Evolutionary conservation across 78 protist genomes (phyloP), one percentile per base, ranked within the genome.

Genomic region (Emiliania huxleyi): DNA sequence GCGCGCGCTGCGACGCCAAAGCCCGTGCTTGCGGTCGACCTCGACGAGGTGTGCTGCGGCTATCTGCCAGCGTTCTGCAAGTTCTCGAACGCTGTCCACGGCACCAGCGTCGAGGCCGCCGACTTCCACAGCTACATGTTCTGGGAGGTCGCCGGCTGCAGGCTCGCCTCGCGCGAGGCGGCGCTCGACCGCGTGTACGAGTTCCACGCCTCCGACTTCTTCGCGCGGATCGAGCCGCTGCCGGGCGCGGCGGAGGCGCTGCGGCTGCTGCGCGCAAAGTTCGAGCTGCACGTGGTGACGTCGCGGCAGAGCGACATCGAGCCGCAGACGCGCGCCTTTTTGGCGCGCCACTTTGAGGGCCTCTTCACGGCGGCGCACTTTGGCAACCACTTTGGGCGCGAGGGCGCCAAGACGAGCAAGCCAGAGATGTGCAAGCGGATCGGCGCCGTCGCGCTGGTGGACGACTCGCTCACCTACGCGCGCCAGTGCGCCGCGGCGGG

Each of bases 211-310:
- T 25, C 42, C 22, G 18, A 83, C 6, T 26, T 18, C 25, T 83
- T 83, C 19, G 69, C 5, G 33, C 46, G 19, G 26, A 83, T 83
- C 35, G 45, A 83, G 52, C 46, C 52, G 29, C 5, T 83, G 26
- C 45, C 42, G 8, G 88, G 88, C 52, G 88, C 88, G 35, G 3
- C 4, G 22, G 35, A 25, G 12, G 88, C 52, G 15, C 52, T 83
- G 11, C 33, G 26, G 26, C 46, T 22, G 2, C 52, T 83, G 33
- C 2, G 11, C 12, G 42, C 46, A 6, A 83, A 83, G 15, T 83
- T 26, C 88, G 88, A 83, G 69, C 52, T 83, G 37, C 69, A 45
- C 29, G 88, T 83, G 26, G 88, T 83, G 37, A 83, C 88, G 33
- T 83, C 88, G 4, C 88, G 88, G 11, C 88, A 83, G 88, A 45